Conservation (phyloP, 139 green algal species). For the Picochlorum sp. region DNA sequence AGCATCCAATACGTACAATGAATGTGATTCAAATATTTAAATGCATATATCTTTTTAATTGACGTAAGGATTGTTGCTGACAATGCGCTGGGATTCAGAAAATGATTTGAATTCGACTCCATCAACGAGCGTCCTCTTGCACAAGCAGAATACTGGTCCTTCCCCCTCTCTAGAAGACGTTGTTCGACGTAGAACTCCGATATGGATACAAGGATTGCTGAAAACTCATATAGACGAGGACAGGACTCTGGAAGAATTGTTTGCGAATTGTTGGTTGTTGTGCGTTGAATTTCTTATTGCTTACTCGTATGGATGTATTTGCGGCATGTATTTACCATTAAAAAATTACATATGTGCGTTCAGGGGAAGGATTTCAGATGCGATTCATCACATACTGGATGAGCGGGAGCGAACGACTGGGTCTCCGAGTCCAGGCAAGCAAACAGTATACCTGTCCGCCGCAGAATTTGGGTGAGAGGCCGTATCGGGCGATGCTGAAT, state of each 20-base stretch:
- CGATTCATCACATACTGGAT: neutral
- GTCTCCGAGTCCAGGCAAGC: too few relatives aligned
- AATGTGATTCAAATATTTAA: neutral
- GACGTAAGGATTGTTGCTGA: too few relatives aligned
- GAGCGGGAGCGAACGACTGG: neutral
- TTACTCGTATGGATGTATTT: too few relatives aligned
- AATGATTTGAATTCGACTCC: too few relatives aligned
- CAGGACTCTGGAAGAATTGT: neutral
- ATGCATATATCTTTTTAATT: neutral
- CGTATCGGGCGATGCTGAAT: neutral
- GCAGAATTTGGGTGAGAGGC: neutral
- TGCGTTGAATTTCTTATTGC: neutral
- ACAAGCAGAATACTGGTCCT: too few relatives aligned
- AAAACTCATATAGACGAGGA: neutral
- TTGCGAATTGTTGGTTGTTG: conserved; percentile 3
- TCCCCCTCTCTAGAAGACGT: neutral
- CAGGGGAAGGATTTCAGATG: conserved; percentile 2
- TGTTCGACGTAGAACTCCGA: neutral
- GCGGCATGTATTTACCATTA: too few relatives aligned
- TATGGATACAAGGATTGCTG: neutral
- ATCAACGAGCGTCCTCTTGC: too few relatives aligned
- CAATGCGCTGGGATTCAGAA: too few relatives aligned
- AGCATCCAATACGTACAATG: too few relatives aligned
- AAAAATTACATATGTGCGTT: neutral
- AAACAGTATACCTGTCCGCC: conserved; percentile 1